These are phyloP conservation scores for Powellomyces hirtus DNA, from an alignment of 192 early-diverging fungal species.

Conservation along the genomic window DNA sequence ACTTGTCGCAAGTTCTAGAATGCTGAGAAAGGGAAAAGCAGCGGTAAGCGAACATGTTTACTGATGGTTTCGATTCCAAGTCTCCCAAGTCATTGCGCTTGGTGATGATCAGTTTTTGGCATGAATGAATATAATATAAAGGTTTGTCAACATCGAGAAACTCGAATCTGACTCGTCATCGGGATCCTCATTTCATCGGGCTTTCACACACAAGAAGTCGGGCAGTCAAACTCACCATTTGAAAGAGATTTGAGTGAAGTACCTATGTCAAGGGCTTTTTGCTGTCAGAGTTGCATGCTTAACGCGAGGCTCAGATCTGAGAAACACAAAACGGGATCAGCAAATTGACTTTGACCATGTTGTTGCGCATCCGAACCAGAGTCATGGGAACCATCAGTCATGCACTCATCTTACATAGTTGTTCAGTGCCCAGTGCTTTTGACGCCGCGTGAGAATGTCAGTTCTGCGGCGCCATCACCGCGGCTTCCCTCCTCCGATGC, in stretches of 20 bases:
- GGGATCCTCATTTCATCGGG: slow-evolving; percentile 17
- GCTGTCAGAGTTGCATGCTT: too few relatives aligned
- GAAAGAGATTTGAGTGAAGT: too few relatives aligned
- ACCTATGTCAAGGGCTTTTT: too few relatives aligned
- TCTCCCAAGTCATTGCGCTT: neutral
- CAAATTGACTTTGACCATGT: too few relatives aligned
- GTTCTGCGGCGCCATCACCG: slow-evolving; percentile 23
- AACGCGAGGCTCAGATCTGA: too few relatives aligned
- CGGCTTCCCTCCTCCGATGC: too few relatives aligned
- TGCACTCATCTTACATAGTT: slow-evolving; percentile 1
- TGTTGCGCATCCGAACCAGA: too few relatives aligned
- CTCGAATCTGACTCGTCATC: slow-evolving; percentile 37
- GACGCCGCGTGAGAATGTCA: slow-evolving; percentile 18
- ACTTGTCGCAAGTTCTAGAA: neutral
- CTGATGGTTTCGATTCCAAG: neutral
- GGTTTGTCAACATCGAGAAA: slow-evolving; percentile 23
- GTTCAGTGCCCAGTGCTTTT: slow-evolving; percentile 37
- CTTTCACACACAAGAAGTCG: too few relatives aligned
- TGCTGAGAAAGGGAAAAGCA: too few relatives aligned
- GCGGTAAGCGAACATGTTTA: neutral
- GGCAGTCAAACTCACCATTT: too few relatives aligned
- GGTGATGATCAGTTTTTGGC: slow-evolving; percentile 24
- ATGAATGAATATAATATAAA: slow-evolving; percentile 29
- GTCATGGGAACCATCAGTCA: slow-evolving; percentile 10
- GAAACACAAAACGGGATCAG: too few relatives aligned